Conservation (phyloP, 2,329 filamentous ascomycete species). For the Neoascochyta sp. region DNA sequence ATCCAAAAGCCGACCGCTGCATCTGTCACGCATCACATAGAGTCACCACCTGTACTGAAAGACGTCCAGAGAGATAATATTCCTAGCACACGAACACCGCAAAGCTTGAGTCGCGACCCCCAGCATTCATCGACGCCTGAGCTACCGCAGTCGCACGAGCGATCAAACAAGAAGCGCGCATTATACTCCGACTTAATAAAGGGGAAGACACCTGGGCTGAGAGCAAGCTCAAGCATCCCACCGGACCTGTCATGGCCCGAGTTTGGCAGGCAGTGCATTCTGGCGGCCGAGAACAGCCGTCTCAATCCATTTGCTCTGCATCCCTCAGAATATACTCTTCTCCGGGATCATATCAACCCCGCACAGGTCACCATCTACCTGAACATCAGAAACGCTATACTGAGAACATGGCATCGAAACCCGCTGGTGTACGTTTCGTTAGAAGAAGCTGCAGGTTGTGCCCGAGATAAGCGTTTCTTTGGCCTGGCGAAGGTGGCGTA, state of each 20-base stretch:
- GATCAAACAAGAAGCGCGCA: slow-evolving; percentile 15
- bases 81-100: slow-evolving; percentile 21
- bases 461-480: slow-evolving; percentile 83
- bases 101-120: slow-evolving; percentile 18
- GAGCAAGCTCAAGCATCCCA: slow-evolving; percentile 79
- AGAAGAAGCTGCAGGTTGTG: slow-evolving; percentile 86
- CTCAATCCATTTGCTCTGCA: slow-evolving; percentile 88
- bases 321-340: slow-evolving; percentile 73
- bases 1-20: slow-evolving; percentile 11
- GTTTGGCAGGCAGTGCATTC: slow-evolving; percentile 88
- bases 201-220: slow-evolving; percentile 23
- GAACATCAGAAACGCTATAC: slow-evolving; percentile 91
- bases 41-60: slow-evolving; percentile 10
- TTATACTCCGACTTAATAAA: slow-evolving; percentile 16
- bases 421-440: slow-evolving; percentile 76
- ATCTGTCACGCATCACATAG: slow-evolving; percentile 5
- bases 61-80: too few species aligned
- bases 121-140: slow-evolving; percentile 34
- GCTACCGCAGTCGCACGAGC: slow-evolving; percentile 21
- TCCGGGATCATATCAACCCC: slow-evolving; percentile 78
- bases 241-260: slow-evolving; percentile 65
- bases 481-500: slow-evolving; percentile 83
- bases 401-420: slow-evolving; percentile 84
- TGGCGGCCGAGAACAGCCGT: slow-evolving; percentile 82
- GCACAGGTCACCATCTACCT: slow-evolving; percentile 91